Base-by-base conservation (phyloP, 352 stramenopile species). In the Phytophthora sansomeana region DNA sequence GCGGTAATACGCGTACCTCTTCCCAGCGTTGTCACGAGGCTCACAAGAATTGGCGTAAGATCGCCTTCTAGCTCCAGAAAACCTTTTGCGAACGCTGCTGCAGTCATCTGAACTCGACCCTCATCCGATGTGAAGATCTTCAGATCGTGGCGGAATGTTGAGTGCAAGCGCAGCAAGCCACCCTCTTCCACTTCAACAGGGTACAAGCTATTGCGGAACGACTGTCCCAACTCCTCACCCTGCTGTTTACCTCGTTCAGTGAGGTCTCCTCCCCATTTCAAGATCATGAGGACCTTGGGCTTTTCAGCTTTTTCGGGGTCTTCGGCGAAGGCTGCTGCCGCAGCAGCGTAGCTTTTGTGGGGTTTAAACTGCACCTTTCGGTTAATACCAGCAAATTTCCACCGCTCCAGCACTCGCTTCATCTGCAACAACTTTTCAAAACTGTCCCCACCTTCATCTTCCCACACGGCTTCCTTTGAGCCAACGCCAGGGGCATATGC, bases 101-200 rank as follows among this genome's bases (percentile, higher is more conserved):
- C 98, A 19, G 98, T 99, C 80, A 99, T 99, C 83, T 99, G 99
- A 30, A 99, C 98, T 19, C 98, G 84, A 1, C 98, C 98, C 90
- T 99, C 98, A 69, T 99, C 98, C 5, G 89, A 98, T 7, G 97
- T 99, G 73, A 99, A 99, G 60, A 99, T 99, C 75, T 99, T 99
- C 29, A 99, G 81, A 72, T 99, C 98, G 82, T 99, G 98, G 5
- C 98, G 93, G 74, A 99, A 99, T 0, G 98, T 99, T 39, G 97
- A 99, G 83, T 99, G 98, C 33, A 99, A 84, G 21, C 98, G 92
- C 49, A 99, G 82, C 59, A 99, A 91, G 3, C 97, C 98, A 21
- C 96, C 88, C 72, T 95, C 87, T 71, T 97, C 90, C 11, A 92
- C 88, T 76, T 97, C 90, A 26, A 93, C 84, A 29, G 90, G 91